Conservation (phyloP, 2,329 filamentous ascomycete species). For the Fusarium denticulatum region DNA sequence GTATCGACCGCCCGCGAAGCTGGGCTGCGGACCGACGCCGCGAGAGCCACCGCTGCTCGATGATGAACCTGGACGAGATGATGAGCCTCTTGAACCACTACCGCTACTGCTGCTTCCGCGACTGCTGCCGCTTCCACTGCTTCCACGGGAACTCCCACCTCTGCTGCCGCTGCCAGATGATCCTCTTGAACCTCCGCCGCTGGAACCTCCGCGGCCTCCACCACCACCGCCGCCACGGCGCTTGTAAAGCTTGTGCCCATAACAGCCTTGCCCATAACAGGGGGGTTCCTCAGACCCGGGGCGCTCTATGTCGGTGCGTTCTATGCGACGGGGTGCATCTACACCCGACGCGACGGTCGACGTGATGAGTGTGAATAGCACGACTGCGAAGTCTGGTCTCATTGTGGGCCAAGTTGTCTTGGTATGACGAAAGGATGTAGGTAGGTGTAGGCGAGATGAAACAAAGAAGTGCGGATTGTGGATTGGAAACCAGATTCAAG, state of each 20-base stretch:
- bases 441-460: background rate
- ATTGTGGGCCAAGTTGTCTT: constrained; percentile 39
- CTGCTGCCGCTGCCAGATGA: constrained; percentile 17
- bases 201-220: constrained; percentile 52
- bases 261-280: background rate
- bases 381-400: constrained; percentile 46
- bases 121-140: constrained; percentile 24
- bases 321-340: constrained; percentile 37
- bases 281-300: constrained; percentile 31
- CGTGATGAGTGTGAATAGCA: constrained; percentile 44
- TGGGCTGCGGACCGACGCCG: constrained; percentile 66
- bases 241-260: constrained; percentile 64
- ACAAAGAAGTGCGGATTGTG: background rate
- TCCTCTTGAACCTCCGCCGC: constrained; percentile 32
- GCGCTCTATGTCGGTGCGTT: constrained; percentile 18
- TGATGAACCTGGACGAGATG: constrained; percentile 32
- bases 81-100: constrained; percentile 31
- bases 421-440: background rate
- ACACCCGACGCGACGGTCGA: constrained; percentile 42
- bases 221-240: constrained; percentile 69
- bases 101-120: constrained; percentile 11
- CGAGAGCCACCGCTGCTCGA: constrained; percentile 51
- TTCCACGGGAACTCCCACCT: constrained; percentile 29
- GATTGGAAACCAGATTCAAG: background rate
- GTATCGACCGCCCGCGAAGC: constrained; percentile 70